Evolutionary conservation across 257 asterid species (phyloP).

Genomic region (Eucommia ulmoides): DNA sequence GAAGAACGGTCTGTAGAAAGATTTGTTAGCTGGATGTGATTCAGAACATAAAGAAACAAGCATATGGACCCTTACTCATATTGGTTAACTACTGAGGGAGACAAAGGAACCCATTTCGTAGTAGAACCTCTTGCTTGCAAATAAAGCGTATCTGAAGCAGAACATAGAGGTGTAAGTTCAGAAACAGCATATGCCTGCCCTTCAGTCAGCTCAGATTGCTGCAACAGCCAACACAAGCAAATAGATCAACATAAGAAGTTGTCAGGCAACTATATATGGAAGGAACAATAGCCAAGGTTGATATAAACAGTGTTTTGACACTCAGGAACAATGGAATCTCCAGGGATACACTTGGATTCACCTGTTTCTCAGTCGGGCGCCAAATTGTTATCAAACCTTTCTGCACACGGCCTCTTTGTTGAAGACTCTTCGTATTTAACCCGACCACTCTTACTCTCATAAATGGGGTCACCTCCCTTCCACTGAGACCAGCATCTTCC

Average conservation of each 20-base stretch:
- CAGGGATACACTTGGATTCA: conserved; percentile 12
- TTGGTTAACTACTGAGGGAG: conserved; percentile 28
- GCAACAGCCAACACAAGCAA: conserved; percentile 9
- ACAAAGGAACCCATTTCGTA: conserved; percentile 59
- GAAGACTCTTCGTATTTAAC: conserved; percentile 34
- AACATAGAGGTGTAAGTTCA: conserved; percentile 60
- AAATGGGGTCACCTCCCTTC: conserved; percentile 75
- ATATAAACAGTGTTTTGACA: too few relatives aligned
- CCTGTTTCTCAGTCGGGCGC: conserved; percentile 93
- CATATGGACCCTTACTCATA: conserved; percentile 44
- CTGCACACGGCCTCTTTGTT: conserved; percentile 17
- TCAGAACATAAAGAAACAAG: conserved; percentile 4
- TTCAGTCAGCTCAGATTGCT: conserved; percentile 66
- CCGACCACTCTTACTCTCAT: conserved; percentile 85
- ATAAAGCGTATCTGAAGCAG: conserved; percentile 61
- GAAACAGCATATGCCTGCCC: conserved; percentile 75
- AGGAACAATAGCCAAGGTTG: neutral
- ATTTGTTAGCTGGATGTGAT: conserved; percentile 5
- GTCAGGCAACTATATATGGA: neutral
- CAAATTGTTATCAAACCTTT: conserved; percentile 88
- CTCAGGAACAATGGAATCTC: conserved; percentile 5
- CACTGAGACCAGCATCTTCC: conserved; percentile 70
- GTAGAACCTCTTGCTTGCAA: conserved; percentile 69
- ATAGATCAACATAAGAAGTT: conserved; percentile 3
- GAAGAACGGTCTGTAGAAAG: conserved; percentile 56